phyloP scores from a whole-genome alignment of 306 rosid genomes.

The Ceratonia siliqua region DNA sequence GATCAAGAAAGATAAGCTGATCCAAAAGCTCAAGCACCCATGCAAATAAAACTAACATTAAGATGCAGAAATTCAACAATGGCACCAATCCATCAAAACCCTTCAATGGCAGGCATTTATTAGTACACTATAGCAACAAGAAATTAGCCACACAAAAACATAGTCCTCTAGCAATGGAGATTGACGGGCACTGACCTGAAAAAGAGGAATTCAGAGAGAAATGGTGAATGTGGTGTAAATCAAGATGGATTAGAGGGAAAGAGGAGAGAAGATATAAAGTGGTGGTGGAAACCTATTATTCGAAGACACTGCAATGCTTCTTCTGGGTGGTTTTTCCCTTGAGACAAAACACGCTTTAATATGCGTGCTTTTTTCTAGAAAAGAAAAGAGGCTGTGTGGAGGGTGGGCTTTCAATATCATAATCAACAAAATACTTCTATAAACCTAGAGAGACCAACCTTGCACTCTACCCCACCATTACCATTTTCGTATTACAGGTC shows the following conservation, averaged over 20 bases:
- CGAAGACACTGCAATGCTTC: slow-evolving; percentile 19
- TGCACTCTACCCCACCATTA: slow-evolving; percentile 61
- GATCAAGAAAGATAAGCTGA: slow-evolving; percentile 50
- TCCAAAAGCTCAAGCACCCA: slow-evolving; percentile 27
- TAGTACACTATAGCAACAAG: not conserved
- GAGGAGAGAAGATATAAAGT: slow-evolving; percentile 20
- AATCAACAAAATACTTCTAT: slow-evolving; percentile 49
- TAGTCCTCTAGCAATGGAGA: not conserved
- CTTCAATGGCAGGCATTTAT: slow-evolving; percentile 8
- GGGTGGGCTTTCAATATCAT: slow-evolving; percentile 69
- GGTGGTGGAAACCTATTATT: not conserved
- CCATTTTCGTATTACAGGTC: not conserved
- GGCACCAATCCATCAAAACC: not conserved
- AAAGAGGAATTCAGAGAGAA: slow-evolving; percentile 65
- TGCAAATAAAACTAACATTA: not conserved
- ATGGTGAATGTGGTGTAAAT: slow-evolving; percentile 47
- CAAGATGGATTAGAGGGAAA: slow-evolving; percentile 40
- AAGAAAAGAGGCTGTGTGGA: not conserved
- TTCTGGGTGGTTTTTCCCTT: slow-evolving; percentile 24
- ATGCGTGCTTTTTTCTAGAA: slow-evolving; percentile 36
- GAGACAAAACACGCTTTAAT: slow-evolving; percentile 35
- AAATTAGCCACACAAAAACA: not conserved
- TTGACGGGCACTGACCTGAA: slow-evolving; percentile 50
- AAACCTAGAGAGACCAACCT: slow-evolving; percentile 42
- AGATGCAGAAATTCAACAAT: not conserved